These are phyloP conservation scores for Calycina herbarum DNA, from an alignment of 2,329 filamentous ascomycete genomes.

Conservation along the genomic window DNA sequence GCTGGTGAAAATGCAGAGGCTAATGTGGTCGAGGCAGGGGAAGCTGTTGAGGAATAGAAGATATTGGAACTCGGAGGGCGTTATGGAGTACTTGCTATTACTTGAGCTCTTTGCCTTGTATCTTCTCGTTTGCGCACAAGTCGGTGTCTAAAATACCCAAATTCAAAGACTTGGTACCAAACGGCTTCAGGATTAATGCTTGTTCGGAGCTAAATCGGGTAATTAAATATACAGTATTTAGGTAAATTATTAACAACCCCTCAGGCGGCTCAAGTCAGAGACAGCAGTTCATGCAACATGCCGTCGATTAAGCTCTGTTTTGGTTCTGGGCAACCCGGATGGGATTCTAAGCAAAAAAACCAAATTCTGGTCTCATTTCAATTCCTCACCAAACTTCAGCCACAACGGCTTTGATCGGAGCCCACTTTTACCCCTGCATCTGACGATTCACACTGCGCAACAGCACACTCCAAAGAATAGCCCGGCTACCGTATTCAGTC, in stretches of 20 bases:
- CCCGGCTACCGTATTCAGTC: conserved; percentile 10
- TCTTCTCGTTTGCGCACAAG: neutral
- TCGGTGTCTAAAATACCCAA: neutral
- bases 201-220: neutral
- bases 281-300: neutral
- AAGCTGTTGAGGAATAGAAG: conserved; percentile 18
- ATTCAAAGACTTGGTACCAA: neutral
- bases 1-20: conserved; percentile 12
- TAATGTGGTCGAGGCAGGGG: conserved; percentile 20
- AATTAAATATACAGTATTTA: neutral
- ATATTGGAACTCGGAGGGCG: neutral
- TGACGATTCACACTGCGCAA: neutral
- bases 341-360: neutral
- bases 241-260: neutral
- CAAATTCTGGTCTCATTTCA: neutral
- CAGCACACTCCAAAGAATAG: conserved; percentile 5
- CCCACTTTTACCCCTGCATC: conserved; percentile 11
- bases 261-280: neutral
- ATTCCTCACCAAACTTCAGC: neutral
- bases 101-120: neutral
- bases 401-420: neutral
- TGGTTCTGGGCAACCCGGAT: neutral
- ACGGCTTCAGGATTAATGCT: neutral
- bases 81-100: conserved; percentile 14
- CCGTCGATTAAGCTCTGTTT: neutral